phyloP scores from a whole-genome alignment of 495 filamentous ascomycete species.

The Hypoxylon fuscum region DNA sequence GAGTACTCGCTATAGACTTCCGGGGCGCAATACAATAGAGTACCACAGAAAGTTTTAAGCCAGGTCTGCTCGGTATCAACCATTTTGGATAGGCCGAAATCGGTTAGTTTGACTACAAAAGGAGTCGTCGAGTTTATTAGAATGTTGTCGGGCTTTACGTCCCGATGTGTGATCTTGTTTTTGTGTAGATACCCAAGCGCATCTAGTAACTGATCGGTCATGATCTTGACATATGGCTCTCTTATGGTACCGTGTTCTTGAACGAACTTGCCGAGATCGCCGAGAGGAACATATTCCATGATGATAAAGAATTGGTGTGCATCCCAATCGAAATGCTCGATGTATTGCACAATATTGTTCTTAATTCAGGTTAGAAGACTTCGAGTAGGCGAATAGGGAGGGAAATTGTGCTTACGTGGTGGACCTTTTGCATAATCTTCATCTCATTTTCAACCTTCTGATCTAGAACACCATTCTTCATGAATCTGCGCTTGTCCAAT shows the following conservation, averaged over 20 bases:
- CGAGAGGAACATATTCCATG: conserved; percentile 91
- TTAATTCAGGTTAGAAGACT: conserved; percentile 48
- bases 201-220: conserved; percentile 79
- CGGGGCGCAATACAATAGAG: conserved; percentile 92
- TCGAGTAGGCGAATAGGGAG: not conserved
- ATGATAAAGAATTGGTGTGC: conserved; percentile 85
- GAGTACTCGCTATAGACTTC: conserved; percentile 91
- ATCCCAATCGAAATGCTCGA: conserved; percentile 81
- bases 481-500: conserved; percentile 86
- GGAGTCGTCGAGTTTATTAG: conserved; percentile 77
- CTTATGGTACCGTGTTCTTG: conserved; percentile 64
- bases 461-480: conserved; percentile 85
- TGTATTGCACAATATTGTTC: conserved; percentile 90
- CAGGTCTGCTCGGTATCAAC: conserved; percentile 88
- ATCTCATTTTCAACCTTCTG: conserved; percentile 94
- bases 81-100: conserved; percentile 95
- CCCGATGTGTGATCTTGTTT: conserved; percentile 90
- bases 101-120: conserved; percentile 86
- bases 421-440: conserved; percentile 84
- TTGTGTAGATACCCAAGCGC: conserved; percentile 88
- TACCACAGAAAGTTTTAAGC: conserved; percentile 95
- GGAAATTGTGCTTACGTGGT: conserved; percentile 70
- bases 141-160: conserved; percentile 98
- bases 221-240: conserved; percentile 72
- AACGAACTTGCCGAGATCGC: conserved; percentile 83